A percentile compares a stretch with the other conserved stretches of the same genome.
Evolutionary conservation across 495 filamentous ascomycete genomes (phyloP).

Genomic region (Aspergillus diversus): DNA sequence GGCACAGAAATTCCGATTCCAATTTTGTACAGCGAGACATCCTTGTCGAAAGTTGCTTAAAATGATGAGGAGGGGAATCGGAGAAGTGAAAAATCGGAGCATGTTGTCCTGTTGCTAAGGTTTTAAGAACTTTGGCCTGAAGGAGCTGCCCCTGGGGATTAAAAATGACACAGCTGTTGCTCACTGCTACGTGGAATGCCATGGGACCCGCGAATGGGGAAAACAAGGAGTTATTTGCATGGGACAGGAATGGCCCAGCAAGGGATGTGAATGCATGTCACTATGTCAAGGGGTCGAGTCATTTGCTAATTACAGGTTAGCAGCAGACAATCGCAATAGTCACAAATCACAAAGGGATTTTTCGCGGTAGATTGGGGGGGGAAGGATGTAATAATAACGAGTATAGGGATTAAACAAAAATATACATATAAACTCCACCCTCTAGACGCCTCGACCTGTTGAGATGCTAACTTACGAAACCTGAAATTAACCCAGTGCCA

Average conservation of each 20-base stretch:
- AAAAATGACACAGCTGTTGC: constrained; percentile 18
- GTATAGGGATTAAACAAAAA: constrained; percentile 4
- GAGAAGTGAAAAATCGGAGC: constrained; percentile 27
- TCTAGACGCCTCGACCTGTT: constrained; percentile 16
- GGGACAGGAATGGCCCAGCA: constrained; percentile 19
- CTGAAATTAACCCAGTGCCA: background rate
- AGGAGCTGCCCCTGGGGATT: background rate
- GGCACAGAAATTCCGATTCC: constrained; percentile 41
- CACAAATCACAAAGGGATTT: background rate
- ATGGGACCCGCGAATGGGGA: constrained; percentile 3
- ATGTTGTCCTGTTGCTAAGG: constrained; percentile 28
- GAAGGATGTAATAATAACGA: background rate
- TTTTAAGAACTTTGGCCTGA: background rate
- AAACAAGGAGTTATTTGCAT: constrained; percentile 8
- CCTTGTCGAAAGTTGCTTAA: constrained; percentile 25
- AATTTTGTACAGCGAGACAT: constrained; percentile 25
- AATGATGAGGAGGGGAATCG: constrained; percentile 28
- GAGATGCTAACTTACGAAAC: background rate
- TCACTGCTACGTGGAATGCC: constrained; percentile 23
- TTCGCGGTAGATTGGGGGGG: too few relatives aligned
- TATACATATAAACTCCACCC: constrained; percentile 14
- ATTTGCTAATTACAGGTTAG: background rate
- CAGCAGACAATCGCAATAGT: background rate
- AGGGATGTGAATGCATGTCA: constrained; percentile 16
- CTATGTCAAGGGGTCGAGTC: background rate